Evolutionary conservation across 2,329 filamentous ascomycete genomes (phyloP).

Genomic region (Xylaria multiplex): DNA sequence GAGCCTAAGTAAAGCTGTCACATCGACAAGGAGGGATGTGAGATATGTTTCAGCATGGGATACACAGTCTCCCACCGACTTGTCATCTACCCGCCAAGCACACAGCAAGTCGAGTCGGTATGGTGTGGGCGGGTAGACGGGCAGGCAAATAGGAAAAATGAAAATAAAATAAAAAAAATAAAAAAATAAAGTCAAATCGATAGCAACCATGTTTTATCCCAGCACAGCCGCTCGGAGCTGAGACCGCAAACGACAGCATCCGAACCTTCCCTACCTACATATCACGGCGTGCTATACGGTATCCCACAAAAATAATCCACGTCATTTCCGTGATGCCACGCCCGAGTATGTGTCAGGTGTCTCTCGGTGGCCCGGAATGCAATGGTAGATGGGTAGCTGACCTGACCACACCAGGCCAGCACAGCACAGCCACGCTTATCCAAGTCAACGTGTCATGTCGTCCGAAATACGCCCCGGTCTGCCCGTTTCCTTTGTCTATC

Average conservation of each 20-base stretch:
- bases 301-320: not conserved
- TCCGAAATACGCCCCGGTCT: constrained; percentile 18
- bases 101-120: not conserved
- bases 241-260: constrained; percentile 8
- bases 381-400: not conserved
- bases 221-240: constrained; percentile 3
- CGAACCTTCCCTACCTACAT: not conserved
- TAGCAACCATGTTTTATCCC: not conserved
- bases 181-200: not conserved
- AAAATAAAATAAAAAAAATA: not conserved
- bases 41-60: constrained; percentile 6
- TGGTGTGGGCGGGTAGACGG: not conserved
- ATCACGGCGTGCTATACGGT: not conserved
- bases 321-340: not conserved
- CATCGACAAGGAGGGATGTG: not conserved
- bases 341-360: constrained; percentile 14
- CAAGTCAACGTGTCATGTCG: constrained; percentile 16
- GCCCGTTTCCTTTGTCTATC: not conserved
- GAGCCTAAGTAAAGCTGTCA: not conserved
- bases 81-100: not conserved
- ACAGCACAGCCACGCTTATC: constrained; percentile 18
- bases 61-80: not conserved
- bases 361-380: constrained; percentile 11
- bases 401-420: no score
- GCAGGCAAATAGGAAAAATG: not conserved